Evolutionary conservation across 2,329 filamentous ascomycete genomes (phyloP), one percentile per base, ranked within the genome.

Genomic region (Didymella arachidicola): DNA sequence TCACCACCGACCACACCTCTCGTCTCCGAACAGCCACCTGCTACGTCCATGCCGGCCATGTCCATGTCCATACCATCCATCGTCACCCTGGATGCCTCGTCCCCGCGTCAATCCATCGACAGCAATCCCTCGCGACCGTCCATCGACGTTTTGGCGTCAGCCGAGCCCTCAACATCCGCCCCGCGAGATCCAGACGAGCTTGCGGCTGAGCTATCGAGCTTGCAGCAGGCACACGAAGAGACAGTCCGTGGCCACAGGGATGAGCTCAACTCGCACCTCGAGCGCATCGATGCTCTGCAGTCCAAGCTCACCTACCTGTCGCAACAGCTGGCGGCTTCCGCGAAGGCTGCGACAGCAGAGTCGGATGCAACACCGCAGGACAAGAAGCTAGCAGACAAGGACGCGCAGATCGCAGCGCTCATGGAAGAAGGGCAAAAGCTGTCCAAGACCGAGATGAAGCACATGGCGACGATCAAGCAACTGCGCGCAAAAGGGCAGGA

Each of bases 361-460:
- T 19, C 66, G 2, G 68, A 71, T 22, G 63, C 63, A 1, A 67
- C 66, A 7, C 62, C 66, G 2, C 57, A 82, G 1, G 91, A 96
- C 64, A 91, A 89, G 74, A 93, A 91, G 71, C 76, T 98, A 14
- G 90, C 92, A 1, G 93, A 96, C 70, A 96, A 93, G 72, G 93
- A 98, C 68, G 89, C 94, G 68, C 91, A 91, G 73, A 96, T 98
- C 69, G 92, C 93, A 2, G 80, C 93, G 45, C 81, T 99, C 12
- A 90, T 99, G 83, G 89, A 96, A 67, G 95, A 99, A 79, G 95
- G 96, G 0, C 91, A 95, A 68, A 93, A 90, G 65, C 83, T 98
- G 8, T 93, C 92, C 1, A 91, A 89, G 67, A 90, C 86, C 0
- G 95, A 99, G 74, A 86, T 97, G 76, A 92, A 93, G 71, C 89